These are phyloP conservation scores for Entonaema liquescens DNA, from an alignment of 495 filamentous ascomycete genomes.

Conservation along the genomic window DNA sequence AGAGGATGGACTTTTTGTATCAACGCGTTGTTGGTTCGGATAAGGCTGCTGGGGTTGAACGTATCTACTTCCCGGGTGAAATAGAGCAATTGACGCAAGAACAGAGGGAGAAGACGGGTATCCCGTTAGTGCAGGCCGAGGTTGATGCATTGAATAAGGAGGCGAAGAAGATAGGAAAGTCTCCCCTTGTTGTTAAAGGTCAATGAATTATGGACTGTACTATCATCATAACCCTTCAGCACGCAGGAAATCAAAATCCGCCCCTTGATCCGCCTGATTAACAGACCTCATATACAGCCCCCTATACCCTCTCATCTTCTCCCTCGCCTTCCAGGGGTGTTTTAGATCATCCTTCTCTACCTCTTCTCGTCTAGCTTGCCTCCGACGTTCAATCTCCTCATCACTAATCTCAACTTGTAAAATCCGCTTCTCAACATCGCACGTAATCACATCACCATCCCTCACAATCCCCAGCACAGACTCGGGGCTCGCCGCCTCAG, in stretches of 20 bases:
- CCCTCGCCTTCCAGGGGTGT: conserved; percentile 49
- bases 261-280: conserved; percentile 70
- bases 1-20: conserved; percentile 76
- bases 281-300: conserved; percentile 71
- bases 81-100: conserved; percentile 72
- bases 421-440: conserved; percentile 57
- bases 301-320: conserved; percentile 64
- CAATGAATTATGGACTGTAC: background rate
- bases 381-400: conserved; percentile 55
- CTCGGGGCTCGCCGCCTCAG: conserved; percentile 65
- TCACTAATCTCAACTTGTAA: conserved; percentile 60
- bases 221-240: conserved; percentile 43
- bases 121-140: conserved; percentile 72
- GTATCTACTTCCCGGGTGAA: conserved; percentile 82
- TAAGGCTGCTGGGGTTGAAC: conserved; percentile 73
- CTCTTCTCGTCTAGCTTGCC: conserved; percentile 47
- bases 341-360: conserved; percentile 14
- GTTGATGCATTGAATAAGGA: conserved; percentile 73
- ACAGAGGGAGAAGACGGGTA: conserved; percentile 64
- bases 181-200: conserved; percentile 26
- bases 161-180: conserved; percentile 62
- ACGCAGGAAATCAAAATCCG: conserved; percentile 71
- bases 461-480: conserved; percentile 68
- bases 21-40: conserved; percentile 68
- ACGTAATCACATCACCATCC: conserved; percentile 66